Evolutionary conservation across 257 asterid species (phyloP).

Genomic region (Solanum bulbocastanum): DNA sequence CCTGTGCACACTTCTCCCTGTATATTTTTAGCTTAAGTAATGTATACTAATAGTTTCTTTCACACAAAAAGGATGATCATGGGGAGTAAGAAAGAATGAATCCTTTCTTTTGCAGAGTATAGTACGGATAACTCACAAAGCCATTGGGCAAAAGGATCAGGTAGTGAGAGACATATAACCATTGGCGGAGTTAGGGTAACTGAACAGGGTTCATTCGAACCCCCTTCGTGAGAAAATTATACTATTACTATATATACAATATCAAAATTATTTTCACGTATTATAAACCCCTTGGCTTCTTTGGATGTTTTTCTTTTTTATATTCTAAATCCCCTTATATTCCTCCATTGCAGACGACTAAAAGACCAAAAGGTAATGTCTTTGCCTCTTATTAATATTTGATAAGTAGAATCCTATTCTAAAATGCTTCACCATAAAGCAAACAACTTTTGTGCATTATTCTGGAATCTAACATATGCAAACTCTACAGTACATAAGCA

Average conservation of each 20-base stretch:
- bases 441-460: not conserved
- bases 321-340: too few relatives aligned
- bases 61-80: too few relatives aligned
- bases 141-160: too few relatives aligned
- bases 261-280: too few relatives aligned
- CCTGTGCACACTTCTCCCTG: not conserved
- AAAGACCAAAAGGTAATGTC: not conserved
- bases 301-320: not conserved
- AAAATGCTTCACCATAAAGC: not conserved
- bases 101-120: too few relatives aligned
- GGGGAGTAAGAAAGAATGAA: too few relatives aligned
- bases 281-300: too few relatives aligned
- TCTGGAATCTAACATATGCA: not conserved
- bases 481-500: not conserved
- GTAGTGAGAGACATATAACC: too few relatives aligned
- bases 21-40: too few relatives aligned
- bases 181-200: not conserved
- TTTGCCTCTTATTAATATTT: too few relatives aligned
- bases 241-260: not conserved
- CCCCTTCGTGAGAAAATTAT: not conserved
- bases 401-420: not conserved
- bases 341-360: too few relatives aligned
- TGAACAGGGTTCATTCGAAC: not conserved
- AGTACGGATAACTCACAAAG: too few relatives aligned
- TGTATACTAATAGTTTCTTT: not conserved